Base-by-base conservation (phyloP, 257 asterid species). In the Lycium ferocissimum region DNA sequence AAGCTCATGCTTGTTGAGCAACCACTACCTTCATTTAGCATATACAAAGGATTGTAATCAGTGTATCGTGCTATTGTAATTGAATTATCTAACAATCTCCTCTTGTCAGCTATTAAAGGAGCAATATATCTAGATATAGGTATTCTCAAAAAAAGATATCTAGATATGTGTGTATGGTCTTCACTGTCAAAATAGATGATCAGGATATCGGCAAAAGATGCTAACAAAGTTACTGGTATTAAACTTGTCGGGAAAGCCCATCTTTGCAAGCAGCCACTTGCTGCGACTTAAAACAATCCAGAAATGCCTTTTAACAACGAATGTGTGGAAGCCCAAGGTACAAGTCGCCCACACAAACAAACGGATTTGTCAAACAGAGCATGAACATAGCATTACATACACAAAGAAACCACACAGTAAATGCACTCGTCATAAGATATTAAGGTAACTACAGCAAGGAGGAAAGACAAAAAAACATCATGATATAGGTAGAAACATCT, bases 381-480 rank as follows among this genome's bases (percentile, higher is more conserved):
- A 78, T 40, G 2, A 4, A 10, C 14, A 2, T 40, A 70, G 79
- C 54, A 40, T 17, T 47, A 53, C 65, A 53, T 33, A 78, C 49
- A 75, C 43, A 13, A 22, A 22, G 63, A 78, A 76, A 53, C 82
- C 82, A 53, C 65, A 76, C 2, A 78, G 49, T 18, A 78, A 78
- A 76, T 13, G 65, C 47, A 78, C 49, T 76, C 22, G 33, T 53
- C 65, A 78, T 15, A 78, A 15, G 53, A 49, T 49, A 22, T 75
- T 22, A 49, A 22, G 14, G 81, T 49, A 75, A 49, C 45, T 75
- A 26, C 82, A 53, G 49, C 49, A 78, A 17, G 14, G 49, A 26
- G 65, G 14, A 53, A 15, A 14, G 61, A 76, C 9, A 7, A 17
- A 51, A 0, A 76, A 76, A 7, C 45, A 40, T 40, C 45, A 58